These are phyloP conservation scores for Xylaria telfairii DNA, from an alignment of 495 filamentous ascomycete genomes.

Conservation along the genomic window DNA sequence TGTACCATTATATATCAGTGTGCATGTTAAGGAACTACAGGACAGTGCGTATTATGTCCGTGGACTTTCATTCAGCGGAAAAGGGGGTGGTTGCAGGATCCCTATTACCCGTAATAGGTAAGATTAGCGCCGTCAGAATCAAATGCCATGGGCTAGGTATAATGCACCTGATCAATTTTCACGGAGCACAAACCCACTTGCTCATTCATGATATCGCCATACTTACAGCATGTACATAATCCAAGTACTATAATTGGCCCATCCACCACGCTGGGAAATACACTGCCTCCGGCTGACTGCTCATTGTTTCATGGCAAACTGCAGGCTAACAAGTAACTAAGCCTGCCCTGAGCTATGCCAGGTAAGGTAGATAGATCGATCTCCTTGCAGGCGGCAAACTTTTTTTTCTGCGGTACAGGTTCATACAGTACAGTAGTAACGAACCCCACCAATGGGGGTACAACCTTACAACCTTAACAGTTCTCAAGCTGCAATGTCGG, in stretches of 20 bases:
- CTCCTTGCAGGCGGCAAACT: background rate
- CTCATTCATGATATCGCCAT: background rate
- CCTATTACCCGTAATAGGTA: background rate
- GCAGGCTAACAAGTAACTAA: background rate
- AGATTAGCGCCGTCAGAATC: background rate
- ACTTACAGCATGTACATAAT: background rate
- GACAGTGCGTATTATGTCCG: too few species aligned
- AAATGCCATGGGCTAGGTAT: background rate
- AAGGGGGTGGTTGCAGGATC: background rate
- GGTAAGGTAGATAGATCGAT: background rate
- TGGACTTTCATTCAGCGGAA: too few species aligned
- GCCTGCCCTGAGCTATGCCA: background rate
- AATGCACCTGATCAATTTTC: background rate
- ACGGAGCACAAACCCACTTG: background rate
- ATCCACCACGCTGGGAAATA: background rate
- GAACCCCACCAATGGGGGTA: background rate
- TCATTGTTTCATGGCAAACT: background rate
- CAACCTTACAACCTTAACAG: too few species aligned
- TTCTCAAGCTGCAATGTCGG: too few species aligned
- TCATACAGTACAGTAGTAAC: too few species aligned
- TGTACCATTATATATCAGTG: too few species aligned
- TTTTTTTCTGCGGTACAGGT: background rate
- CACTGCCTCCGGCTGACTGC: background rate
- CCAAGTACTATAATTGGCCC: background rate
- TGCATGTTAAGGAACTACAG: too few species aligned